phyloP scores from a whole-genome alignment of 2,329 filamentous ascomycete genomes.

The Sporothrix variecibatus region DNA sequence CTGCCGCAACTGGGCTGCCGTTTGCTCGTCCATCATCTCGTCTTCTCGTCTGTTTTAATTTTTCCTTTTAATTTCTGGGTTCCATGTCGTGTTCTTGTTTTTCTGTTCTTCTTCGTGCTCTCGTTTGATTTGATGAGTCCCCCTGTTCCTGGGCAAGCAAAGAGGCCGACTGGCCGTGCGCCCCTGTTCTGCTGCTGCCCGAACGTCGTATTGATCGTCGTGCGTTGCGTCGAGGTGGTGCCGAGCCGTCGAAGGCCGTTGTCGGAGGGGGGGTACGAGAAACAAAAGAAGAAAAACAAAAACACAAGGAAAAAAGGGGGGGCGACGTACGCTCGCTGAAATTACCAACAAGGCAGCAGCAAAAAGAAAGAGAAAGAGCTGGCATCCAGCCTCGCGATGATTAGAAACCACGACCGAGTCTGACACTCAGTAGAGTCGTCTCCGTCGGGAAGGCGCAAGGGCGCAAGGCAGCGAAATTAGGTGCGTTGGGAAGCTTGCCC shows the following conservation, averaged over 20 bases:
- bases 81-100: neutral
- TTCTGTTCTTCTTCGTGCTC: neutral
- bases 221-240: neutral
- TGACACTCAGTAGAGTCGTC: neutral
- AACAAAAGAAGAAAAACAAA: neutral
- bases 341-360: conserved; percentile 18
- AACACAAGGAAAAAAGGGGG: neutral
- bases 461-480: conserved; percentile 10
- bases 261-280: neutral
- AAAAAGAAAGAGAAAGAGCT: neutral
- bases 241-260: neutral
- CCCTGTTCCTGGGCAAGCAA: neutral
- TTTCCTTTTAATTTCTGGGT: neutral
- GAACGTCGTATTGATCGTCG: conserved; percentile 16
- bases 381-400: neutral
- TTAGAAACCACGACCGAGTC: conserved; percentile 23
- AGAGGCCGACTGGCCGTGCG: neutral
- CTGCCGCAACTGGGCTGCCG: neutral
- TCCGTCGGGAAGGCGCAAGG: conserved; percentile 16
- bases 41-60: neutral
- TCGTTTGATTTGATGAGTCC: neutral
- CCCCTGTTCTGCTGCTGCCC: neutral
- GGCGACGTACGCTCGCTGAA: neutral
- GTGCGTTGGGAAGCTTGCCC: conserved; percentile 12
- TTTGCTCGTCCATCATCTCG: conserved; percentile 6